These are phyloP conservation scores for Fusarium sp. DNA, from an alignment of 2,329 filamentous ascomycete species.

Conservation along the genomic window DNA sequence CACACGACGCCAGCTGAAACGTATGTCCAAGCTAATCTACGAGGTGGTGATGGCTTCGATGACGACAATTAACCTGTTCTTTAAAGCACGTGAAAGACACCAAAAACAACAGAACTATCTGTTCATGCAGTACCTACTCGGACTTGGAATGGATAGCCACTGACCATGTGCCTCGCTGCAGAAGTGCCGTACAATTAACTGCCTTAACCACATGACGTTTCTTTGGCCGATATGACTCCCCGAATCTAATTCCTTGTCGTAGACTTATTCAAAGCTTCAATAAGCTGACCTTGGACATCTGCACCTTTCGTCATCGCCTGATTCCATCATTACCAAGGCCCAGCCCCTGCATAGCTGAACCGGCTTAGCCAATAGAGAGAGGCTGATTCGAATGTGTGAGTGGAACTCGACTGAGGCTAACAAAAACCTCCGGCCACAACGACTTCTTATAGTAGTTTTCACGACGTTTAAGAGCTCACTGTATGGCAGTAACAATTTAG, in stretches of 20 bases:
- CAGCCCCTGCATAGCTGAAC: constrained; percentile 39
- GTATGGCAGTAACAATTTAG: not conserved
- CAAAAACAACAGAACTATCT: not conserved
- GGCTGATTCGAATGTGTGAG: not conserved
- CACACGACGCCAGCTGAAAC: constrained; percentile 28
- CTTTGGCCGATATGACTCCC: not conserved
- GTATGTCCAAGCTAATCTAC: constrained; percentile 3
- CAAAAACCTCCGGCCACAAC: not conserved
- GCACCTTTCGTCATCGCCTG: constrained; percentile 39
- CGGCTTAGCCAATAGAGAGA: constrained; percentile 20
- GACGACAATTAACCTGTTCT: constrained; percentile 35
- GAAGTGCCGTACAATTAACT: not conserved
- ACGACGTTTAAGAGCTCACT: not conserved
- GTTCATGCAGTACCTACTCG: too few relatives aligned
- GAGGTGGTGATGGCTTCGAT: constrained; percentile 44
- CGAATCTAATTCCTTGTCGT: not conserved
- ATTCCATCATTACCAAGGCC: constrained; percentile 16
- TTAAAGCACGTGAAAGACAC: constrained; percentile 24
- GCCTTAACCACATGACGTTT: too few relatives aligned
- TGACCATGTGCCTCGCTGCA: not conserved
- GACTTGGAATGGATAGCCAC: too few relatives aligned
- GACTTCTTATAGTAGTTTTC: not conserved
- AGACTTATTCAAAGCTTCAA: constrained; percentile 1
- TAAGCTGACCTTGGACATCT: constrained; percentile 8
- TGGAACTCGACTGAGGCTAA: not conserved